Conservation (phyloP, 2,329 filamentous ascomycete species). For the Trichoderma aggressivum region DNA sequence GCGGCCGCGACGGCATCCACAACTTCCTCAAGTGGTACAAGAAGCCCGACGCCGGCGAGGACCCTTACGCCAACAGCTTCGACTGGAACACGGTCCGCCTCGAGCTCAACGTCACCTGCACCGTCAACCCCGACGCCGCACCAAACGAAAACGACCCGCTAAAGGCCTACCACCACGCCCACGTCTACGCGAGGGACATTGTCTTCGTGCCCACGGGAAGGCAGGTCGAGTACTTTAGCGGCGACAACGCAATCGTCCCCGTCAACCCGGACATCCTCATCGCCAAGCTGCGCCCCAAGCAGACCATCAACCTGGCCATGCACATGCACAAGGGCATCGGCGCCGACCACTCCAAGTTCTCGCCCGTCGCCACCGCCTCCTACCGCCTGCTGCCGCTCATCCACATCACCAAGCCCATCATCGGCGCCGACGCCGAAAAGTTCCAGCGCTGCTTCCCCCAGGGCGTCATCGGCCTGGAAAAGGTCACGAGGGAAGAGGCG, state of each 20-base stretch:
- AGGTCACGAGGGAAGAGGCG: constrained; percentile 66
- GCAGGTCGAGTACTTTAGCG: constrained; percentile 66
- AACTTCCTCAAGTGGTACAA: constrained; percentile 79
- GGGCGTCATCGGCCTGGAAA: constrained; percentile 80
- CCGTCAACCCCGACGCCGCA: constrained; percentile 69
- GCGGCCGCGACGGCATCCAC: constrained; percentile 68
- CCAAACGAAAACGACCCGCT: constrained; percentile 74
- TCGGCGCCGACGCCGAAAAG: constrained; percentile 82
- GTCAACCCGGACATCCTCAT: constrained; percentile 91
- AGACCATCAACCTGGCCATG: constrained; percentile 80
- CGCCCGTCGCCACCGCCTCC: constrained; percentile 88
- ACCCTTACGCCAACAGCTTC: constrained; percentile 55
- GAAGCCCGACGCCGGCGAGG: constrained; percentile 63
- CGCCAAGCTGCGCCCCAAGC: constrained; percentile 87
- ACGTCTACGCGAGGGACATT: constrained; percentile 76
- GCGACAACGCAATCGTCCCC: constrained; percentile 65
- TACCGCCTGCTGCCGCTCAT: constrained; percentile 91
- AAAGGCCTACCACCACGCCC: constrained; percentile 81
- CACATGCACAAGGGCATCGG: constrained; percentile 95
- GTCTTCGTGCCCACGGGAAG: constrained; percentile 72
- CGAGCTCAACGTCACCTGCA: constrained; percentile 74
- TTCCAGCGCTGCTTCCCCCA: constrained; percentile 85
- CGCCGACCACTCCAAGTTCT: constrained; percentile 94
- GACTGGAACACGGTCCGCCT: constrained; percentile 89
- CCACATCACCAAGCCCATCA: constrained; percentile 75